Base-by-base conservation (phyloP, 2,329 filamentous ascomycete species). In the Nothomitra cinnamomea region DNA sequence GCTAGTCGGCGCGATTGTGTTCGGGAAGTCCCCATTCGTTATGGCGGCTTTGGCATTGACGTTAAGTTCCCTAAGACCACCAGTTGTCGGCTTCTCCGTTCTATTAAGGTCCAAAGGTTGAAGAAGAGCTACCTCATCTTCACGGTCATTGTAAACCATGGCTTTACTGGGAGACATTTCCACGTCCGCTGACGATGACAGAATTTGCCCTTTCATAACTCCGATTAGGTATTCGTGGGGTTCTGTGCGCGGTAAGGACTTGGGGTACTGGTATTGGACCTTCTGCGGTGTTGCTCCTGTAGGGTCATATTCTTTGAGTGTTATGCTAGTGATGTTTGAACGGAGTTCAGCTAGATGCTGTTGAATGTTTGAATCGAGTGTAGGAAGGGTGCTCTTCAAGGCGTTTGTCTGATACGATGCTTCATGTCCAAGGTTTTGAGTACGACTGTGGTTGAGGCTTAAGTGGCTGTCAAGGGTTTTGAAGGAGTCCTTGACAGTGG, bases 281-380 rank as follows among this genome's bases (percentile, higher is more conserved):
- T 89, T 92, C 62, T 85, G 79, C 0, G 92, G 92, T 1, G 92
- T 96, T 48, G 83, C 75, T 52, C 92, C 90, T 0, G 92, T 96
- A 0, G 85, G 78, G 38, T 79, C 72, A 65, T 96, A 96, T 64
- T 95, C 88, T 53, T 80, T 75, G 52, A 96, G 73, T 3, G 72
- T 67, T 1, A 82, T 80, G 48, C 67, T 70, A 15, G 75, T 69
- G 48, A 95, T 78, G n/a, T 79, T 76, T 17, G 80, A 73, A 6
- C 87, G 80, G 24, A 98, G 78, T 48, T 80, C 75, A 24, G 73
- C 69, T 4, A 96, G 77, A 6, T 87, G 84, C 59, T 80, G 75
- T 57, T 82, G 79, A 10, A 94, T 69, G 28, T 74, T 70, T 19
- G 69, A 63, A 4, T 66, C 65, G 3, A 94, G 71, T 6, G 79